Conservation (phyloP, 2,329 filamentous ascomycete genomes). For the Aspergillus texensis region DNA sequence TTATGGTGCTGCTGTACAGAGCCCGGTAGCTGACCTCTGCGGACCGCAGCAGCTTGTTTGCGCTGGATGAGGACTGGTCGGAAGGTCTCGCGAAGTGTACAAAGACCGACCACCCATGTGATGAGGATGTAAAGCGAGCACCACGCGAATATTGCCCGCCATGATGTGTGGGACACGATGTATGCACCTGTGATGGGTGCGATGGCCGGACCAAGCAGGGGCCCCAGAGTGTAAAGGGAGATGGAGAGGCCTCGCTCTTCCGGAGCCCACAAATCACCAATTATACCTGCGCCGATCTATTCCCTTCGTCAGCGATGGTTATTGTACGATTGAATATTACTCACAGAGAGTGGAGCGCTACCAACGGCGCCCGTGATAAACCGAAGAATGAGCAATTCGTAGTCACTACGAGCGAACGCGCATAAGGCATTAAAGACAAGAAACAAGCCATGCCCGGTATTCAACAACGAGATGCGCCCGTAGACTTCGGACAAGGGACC, state of each 20-base stretch:
- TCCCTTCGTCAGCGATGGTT: neutral
- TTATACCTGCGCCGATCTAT: neutral
- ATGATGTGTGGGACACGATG: neutral
- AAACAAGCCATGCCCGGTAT: neutral
- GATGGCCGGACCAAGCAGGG: neutral
- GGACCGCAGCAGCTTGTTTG: neutral
- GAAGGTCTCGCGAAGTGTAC: neutral
- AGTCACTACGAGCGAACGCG: neutral
- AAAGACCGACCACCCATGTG: neutral
- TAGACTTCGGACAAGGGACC: neutral
- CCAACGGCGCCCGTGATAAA: neutral
- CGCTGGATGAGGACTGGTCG: neutral
- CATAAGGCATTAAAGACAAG: neutral
- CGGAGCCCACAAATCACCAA: neutral
- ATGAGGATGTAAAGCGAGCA: neutral
- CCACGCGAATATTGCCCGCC: neutral
- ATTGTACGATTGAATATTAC: neutral
- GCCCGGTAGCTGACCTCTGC: neutral
- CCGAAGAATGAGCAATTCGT: neutral
- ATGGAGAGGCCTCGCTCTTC: neutral
- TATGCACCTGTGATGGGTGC: neutral
- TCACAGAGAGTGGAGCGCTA: neutral
- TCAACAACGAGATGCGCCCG: neutral
- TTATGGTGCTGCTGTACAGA: neutral
- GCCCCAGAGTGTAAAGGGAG: neutral